Conservation (phyloP, 305 asterid genomes). For the Solanum hybrid region DNA sequence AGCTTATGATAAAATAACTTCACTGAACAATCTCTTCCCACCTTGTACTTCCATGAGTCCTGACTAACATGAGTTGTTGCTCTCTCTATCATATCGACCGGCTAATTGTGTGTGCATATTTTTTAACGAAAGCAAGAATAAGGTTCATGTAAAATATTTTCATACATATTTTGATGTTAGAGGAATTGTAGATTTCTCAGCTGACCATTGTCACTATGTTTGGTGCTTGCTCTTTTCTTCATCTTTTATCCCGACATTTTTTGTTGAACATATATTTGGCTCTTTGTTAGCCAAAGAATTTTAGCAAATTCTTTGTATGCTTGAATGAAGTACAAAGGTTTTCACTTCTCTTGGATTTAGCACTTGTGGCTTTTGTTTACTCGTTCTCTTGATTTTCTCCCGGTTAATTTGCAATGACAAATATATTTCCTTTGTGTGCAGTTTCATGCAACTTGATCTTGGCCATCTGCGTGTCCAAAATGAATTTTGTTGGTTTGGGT, state of each 20-base stretch:
- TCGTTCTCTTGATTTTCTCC: not conserved
- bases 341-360: not conserved
- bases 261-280: not conserved
- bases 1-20: not conserved
- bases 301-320: not conserved
- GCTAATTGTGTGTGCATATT: not conserved
- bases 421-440: constrained; percentile 25
- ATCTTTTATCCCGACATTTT: not conserved
- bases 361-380: not conserved
- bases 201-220: not conserved
- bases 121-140: not conserved
- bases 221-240: not conserved
- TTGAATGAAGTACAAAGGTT: not conserved
- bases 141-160: not conserved
- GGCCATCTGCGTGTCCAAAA: constrained; percentile 80
- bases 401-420: constrained; percentile 1
- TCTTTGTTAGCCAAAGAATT: not conserved
- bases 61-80: not conserved
- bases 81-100: not conserved
- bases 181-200: not conserved
- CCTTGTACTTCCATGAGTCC: not conserved
- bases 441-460: constrained; percentile 99
- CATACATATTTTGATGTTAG: not conserved
- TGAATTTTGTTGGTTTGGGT: constrained; percentile 81
- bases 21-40: not conserved